Conservation (phyloP, 176 grass and related monocot genomes). For the Chloris gayana region DNA sequence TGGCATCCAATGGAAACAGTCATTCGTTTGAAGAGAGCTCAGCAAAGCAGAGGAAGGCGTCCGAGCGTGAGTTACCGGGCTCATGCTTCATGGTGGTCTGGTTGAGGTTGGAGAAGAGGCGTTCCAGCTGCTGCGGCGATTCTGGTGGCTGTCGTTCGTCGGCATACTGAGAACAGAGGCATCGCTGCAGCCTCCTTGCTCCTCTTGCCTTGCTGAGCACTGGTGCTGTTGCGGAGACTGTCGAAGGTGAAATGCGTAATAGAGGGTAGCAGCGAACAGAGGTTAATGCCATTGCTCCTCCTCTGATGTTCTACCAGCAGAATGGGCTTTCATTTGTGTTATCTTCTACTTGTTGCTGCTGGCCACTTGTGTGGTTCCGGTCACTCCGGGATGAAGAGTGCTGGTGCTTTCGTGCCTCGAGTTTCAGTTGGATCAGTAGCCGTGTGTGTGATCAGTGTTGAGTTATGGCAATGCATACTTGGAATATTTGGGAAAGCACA, state of each 20-base stretch:
- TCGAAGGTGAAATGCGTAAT: not conserved
- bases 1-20: constrained; percentile 45
- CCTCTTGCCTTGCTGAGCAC: not conserved
- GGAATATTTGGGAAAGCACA: no score
- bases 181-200: constrained; percentile 33
- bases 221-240: not conserved
- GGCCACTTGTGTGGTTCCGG: constrained; percentile 29
- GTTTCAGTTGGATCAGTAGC: not conserved
- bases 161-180: constrained; percentile 50
- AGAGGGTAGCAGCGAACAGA: constrained; percentile 42
- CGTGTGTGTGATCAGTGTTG: not conserved
- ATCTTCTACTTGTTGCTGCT: constrained; percentile 14
- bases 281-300: constrained; percentile 29
- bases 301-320: constrained; percentile 11
- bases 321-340: not conserved
- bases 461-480: no score
- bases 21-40: not conserved
- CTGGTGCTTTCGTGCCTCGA: not conserved
- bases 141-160: constrained; percentile 40
- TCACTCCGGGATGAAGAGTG: constrained; percentile 18
- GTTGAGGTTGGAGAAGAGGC: constrained; percentile 96
- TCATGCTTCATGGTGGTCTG: constrained; percentile 86
- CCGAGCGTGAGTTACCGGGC: constrained; percentile 44
- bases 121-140: constrained; percentile 50
- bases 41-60: not conserved